These are phyloP conservation scores for Drechslerella stenobrocha DNA, from an alignment of 2,329 filamentous ascomycete species.

Conservation along the genomic window DNA sequence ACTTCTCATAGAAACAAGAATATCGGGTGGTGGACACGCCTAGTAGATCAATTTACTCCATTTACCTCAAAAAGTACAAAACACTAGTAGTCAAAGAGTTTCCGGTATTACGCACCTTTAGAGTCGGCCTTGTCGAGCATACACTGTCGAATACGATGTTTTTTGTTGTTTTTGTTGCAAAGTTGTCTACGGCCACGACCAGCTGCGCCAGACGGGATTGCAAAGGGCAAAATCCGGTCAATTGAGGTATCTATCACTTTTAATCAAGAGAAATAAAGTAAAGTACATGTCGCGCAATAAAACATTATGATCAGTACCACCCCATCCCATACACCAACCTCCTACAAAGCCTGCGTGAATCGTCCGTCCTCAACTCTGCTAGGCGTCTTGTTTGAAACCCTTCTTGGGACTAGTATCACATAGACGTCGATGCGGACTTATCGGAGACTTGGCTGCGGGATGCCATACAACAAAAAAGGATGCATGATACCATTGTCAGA, in stretches of 20 bases:
- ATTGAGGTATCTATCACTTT: slow-evolving; percentile 49
- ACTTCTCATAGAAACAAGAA: too few species aligned
- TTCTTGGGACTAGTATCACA: too few species aligned
- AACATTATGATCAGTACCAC: not conserved
- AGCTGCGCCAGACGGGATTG: too few species aligned
- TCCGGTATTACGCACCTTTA: slow-evolving; percentile 9
- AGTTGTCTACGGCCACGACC: not conserved
- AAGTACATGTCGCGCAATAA: slow-evolving; percentile 22
- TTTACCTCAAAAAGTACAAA: too few species aligned
- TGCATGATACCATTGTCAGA: slow-evolving; percentile 18
- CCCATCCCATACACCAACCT: too few species aligned
- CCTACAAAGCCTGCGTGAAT: too few species aligned
- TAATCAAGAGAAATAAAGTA: slow-evolving; percentile 18
- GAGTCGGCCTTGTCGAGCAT: slow-evolving; percentile 2
- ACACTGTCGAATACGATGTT: not conserved
- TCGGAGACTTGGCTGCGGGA: not conserved
- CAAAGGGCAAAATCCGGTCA: slow-evolving; percentile 15
- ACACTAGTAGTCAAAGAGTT: not conserved
- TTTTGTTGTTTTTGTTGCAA: slow-evolving; percentile 27
- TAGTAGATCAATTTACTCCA: too few species aligned
- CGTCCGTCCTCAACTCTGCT: too few species aligned
- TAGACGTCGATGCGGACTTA: not conserved
- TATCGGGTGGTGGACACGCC: too few species aligned
- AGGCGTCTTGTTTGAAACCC: too few species aligned
- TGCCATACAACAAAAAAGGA: slow-evolving; percentile 6